These are phyloP conservation scores for Geosmithia putterillii DNA, from an alignment of 2,329 filamentous ascomycete species.

Conservation along the genomic window DNA sequence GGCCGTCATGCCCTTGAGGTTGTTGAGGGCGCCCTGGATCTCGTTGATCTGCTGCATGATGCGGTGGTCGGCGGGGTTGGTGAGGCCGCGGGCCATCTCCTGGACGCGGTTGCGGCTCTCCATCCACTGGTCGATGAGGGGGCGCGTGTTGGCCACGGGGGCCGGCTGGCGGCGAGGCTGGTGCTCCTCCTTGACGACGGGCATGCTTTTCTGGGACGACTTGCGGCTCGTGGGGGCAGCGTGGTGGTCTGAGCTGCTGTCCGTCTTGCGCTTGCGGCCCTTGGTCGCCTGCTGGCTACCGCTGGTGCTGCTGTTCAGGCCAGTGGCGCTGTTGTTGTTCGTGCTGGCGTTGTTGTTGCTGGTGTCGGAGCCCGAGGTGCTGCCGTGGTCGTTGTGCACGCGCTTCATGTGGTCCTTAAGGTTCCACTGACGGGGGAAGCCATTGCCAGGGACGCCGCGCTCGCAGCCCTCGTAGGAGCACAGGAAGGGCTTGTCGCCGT, in stretches of 20 bases:
- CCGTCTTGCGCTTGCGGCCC: conserved; percentile 47
- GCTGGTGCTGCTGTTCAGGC: no score
- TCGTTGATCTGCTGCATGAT: conserved; percentile 40
- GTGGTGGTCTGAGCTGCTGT: conserved; percentile 26
- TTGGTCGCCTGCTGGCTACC: conserved; percentile 23
- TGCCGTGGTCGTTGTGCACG: conserved; percentile 59
- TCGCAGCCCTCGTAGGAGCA: conserved; percentile 85
- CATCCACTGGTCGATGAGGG: conserved; percentile 41
- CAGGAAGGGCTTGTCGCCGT: conserved; percentile 83
- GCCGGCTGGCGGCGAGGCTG: conserved; percentile 1
- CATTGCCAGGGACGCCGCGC: conserved; percentile 67
- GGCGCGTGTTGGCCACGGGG: conserved; percentile 19
- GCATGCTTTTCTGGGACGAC: conserved; percentile 28
- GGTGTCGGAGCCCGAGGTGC: conserved; percentile 26
- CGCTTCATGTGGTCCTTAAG: conserved; percentile 94
- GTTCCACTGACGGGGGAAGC: conserved; percentile 93
- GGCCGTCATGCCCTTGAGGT: conserved; percentile 36
- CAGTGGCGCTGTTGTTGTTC: no score
- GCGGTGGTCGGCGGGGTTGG: conserved; percentile 36
- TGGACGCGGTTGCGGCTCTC: conserved; percentile 53
- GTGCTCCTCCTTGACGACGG: conserved; percentile 12
- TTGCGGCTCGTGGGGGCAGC: conserved; percentile 31
- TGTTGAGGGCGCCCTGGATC: conserved; percentile 34
- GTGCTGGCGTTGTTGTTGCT: no score
- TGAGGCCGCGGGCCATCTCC: conserved; percentile 38